phyloP scores from a whole-genome alignment of 495 filamentous ascomycete species.

The Bryoglossum gracile region DNA sequence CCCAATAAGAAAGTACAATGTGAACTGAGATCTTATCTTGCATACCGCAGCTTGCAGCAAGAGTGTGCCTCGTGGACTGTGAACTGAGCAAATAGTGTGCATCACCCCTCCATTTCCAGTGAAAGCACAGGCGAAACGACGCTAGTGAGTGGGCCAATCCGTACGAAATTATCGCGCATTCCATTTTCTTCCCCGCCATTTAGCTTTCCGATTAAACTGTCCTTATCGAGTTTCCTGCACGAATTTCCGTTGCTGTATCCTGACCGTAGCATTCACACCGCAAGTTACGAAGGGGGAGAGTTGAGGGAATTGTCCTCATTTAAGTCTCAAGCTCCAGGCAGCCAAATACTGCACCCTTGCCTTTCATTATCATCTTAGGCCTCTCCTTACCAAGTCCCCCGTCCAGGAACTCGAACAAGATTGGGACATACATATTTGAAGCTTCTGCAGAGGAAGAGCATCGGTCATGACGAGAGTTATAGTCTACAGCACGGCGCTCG shows the following conservation, averaged over 20 bases:
- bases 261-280: not conserved
- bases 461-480: slow-evolving; percentile 29
- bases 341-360: not conserved
- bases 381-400: not conserved
- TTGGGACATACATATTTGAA: not conserved
- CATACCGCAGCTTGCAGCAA: not conserved
- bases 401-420: not conserved
- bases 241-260: too few species aligned
- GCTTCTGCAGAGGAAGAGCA: not conserved
- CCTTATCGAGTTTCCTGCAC: too few species aligned
- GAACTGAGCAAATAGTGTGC: not conserved
- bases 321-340: slow-evolving; percentile 13
- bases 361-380: not conserved
- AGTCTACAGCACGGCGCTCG: slow-evolving; percentile 44
- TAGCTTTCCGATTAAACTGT: not conserved
- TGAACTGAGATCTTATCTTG: slow-evolving; percentile 1
- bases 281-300: too few species aligned
- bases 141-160: slow-evolving; percentile 1
- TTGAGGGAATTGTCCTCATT: too few species aligned
- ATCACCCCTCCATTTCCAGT: not conserved
- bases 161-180: slow-evolving; percentile 5
- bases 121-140: not conserved
- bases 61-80: slow-evolving; percentile 9
- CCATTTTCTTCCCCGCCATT: not conserved
- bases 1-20: slow-evolving; percentile 6